Base-by-base conservation (phyloP, 495 filamentous ascomycete genomes). In the Penicillium ucsense region DNA sequence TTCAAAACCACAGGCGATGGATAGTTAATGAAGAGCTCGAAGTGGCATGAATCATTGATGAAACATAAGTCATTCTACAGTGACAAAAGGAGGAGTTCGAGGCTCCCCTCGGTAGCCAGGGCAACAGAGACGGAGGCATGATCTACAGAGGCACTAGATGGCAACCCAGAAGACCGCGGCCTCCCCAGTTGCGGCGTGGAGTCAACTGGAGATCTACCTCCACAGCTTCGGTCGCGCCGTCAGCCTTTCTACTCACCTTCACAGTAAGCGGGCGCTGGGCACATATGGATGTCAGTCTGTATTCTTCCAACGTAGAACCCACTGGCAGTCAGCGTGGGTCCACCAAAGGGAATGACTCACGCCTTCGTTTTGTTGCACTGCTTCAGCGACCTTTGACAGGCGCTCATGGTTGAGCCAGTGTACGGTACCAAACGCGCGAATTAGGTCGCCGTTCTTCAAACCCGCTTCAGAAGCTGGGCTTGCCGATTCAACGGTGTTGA, bases 391-490 rank as follows among this genome's bases (percentile, higher is more conserved):
- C 64, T 84, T 94, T 45, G 75, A 77, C 10, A 99, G 77, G 48
- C 79, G 82, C 56, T 94, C 88, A 59, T 96, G 84, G 60, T 96
- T 96, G 43, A 81, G 68, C 68, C 75, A 82, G 56, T 88, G 84
- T 20, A 86, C 85, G 50, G 72, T 79, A 38, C 91, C 94, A 72
- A 99, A 95, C 60, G 78, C 80, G 50, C 81, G 79, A 51, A 99
- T 80, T 47, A 75, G 64, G 65, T 99, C 94, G n/a, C 89, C 91
- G 11, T 75, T 68, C 62, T 80, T 83, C 57, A 99, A 65, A 8
- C 94, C 94, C 8, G 94, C 90, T 42, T 78, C 65, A 29, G 83
- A 82, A 27, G 94, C 94, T 27, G 94, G 94, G 57, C 90, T 94
- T 20, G 75, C 76, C 5, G 74, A 57, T 29, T 81, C 83, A 20